A percentile compares a stretch with the other conserved stretches of the same genome.
Conservation (phyloP, 2,329 filamentous ascomycete species). For the Samsoniella hepiali region DNA sequence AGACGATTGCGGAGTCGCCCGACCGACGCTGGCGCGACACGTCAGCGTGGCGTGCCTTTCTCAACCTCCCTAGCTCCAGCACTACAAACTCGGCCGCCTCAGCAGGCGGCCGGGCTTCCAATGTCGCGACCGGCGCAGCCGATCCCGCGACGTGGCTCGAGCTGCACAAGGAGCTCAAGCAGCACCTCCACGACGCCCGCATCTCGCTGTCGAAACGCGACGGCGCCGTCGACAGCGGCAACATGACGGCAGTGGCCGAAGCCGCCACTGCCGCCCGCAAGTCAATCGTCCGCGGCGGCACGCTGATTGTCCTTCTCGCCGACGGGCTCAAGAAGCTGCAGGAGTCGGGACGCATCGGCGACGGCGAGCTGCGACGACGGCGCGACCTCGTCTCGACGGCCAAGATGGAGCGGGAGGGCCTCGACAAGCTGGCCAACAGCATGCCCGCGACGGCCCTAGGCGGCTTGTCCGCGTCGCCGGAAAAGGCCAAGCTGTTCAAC, state of each 20-base stretch:
- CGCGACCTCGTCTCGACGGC: constrained; percentile 68
- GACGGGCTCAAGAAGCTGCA: constrained; percentile 61
- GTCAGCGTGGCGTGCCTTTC: constrained; percentile 67
- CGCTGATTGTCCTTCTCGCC: constrained; percentile 60
- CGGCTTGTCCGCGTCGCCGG: constrained; percentile 42
- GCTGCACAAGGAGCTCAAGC: constrained; percentile 70
- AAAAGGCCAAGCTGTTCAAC: constrained; percentile 48
- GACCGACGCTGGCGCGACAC: constrained; percentile 75
- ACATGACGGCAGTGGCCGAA: constrained; percentile 49
- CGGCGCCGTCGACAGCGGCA: constrained; percentile 39
- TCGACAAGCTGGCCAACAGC: constrained; percentile 68
- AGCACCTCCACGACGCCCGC: constrained; percentile 63
- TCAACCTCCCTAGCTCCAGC: constrained; percentile 62
- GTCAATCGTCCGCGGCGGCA: constrained; percentile 65
- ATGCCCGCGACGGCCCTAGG: constrained; percentile 35
- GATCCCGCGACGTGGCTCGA: constrained; percentile 74
- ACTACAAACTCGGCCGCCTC: constrained; percentile 47
- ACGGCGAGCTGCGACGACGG: constrained; percentile 70
- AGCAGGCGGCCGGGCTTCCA: constrained; percentile 43
- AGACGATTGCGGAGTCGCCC: constrained; percentile 67
- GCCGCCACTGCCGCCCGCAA: constrained; percentile 72
- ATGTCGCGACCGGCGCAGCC: constrained; percentile 39
- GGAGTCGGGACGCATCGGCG: constrained; percentile 57
- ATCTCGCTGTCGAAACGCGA: constrained; percentile 67
- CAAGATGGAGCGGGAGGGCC: constrained; percentile 69